phyloP scores from a whole-genome alignment of 2,329 filamentous ascomycete genomes.

The Sarocladiaceae sp. region DNA sequence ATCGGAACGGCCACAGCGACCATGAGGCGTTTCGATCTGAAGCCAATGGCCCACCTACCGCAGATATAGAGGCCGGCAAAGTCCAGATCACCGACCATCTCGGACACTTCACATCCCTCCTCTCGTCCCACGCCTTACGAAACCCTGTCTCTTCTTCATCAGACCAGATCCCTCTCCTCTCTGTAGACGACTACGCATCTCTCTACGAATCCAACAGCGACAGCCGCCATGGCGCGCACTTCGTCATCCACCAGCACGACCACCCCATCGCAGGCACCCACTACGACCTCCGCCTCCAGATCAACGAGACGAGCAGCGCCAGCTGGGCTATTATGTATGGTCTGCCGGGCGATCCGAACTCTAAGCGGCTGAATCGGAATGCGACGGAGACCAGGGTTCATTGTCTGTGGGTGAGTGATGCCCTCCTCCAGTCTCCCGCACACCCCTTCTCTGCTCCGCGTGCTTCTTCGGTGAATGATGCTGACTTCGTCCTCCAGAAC shows the following conservation, averaged over 20 bases:
- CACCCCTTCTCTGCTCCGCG: not conserved
- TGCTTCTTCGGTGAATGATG: not conserved
- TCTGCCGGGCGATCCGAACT: constrained; percentile 52
- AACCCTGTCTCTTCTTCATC: too few relatives aligned
- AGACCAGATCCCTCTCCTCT: constrained; percentile 22
- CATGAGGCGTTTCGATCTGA: not conserved
- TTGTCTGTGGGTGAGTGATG: constrained; percentile 46
- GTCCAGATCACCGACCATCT: constrained; percentile 32
- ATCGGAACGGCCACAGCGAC: too few relatives aligned
- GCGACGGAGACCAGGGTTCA: constrained; percentile 58
- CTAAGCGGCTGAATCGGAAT: constrained; percentile 46
- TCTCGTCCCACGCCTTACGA: constrained; percentile 23
- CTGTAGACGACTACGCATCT: constrained; percentile 26
- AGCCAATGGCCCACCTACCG: constrained; percentile 18
- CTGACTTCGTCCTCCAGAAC: constrained; percentile 33
- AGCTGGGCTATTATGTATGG: constrained; percentile 62
- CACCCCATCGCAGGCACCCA: constrained; percentile 62
- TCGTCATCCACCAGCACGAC: constrained; percentile 68
- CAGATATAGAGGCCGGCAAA: constrained; percentile 34
- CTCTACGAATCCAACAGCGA: constrained; percentile 30
- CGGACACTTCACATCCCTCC: constrained; percentile 27
- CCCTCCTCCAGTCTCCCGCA: not conserved
- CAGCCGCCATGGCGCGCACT: constrained; percentile 40
- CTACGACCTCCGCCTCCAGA: constrained; percentile 65
- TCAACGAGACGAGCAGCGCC: constrained; percentile 59